phyloP scores from a whole-genome alignment of 768 basidiomycete species.

The Mycena metata region DNA sequence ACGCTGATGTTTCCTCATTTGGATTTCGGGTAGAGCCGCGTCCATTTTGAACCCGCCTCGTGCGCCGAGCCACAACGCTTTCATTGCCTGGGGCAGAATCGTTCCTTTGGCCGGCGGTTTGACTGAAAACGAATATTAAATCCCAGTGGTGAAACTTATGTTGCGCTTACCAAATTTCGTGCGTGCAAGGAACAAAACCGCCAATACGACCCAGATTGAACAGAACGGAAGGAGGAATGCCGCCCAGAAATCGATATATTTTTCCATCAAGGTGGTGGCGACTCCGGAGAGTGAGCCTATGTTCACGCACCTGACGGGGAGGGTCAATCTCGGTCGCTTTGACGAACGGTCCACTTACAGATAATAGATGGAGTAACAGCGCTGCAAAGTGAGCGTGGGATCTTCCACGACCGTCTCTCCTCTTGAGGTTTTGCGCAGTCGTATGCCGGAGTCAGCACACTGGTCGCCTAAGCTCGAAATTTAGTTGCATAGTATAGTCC shows the following conservation, averaged over 20 bases:
- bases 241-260: conserved; percentile 29
- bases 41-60: conserved; percentile 34
- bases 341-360: neutral
- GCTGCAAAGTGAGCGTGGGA: conserved; percentile 22
- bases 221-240: conserved; percentile 28
- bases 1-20: conserved; percentile 13
- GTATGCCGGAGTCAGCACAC: conserved; percentile 1
- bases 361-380: conserved; percentile 16
- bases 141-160: neutral
- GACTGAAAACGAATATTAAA: conserved; percentile 14
- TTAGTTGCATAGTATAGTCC: neutral
- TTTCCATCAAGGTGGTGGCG: conserved; percentile 24
- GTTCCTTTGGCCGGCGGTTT: conserved; percentile 20
- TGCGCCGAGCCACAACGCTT: conserved; percentile 23
- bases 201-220: conserved; percentile 17
- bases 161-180: conserved; percentile 1
- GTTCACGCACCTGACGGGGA: conserved; percentile 12
- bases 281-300: conserved; percentile 30
- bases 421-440: neutral
- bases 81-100: conserved; percentile 28
- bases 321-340: neutral
- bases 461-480: conserved; percentile 15
- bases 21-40: conserved; percentile 16
- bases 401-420: conserved; percentile 27
- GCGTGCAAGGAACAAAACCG: conserved; percentile 13